Evolutionary conservation across 495 filamentous ascomycete species (phyloP), one percentile per base, ranked within the genome.

Genomic region (Thermochaetoides thermophila): DNA sequence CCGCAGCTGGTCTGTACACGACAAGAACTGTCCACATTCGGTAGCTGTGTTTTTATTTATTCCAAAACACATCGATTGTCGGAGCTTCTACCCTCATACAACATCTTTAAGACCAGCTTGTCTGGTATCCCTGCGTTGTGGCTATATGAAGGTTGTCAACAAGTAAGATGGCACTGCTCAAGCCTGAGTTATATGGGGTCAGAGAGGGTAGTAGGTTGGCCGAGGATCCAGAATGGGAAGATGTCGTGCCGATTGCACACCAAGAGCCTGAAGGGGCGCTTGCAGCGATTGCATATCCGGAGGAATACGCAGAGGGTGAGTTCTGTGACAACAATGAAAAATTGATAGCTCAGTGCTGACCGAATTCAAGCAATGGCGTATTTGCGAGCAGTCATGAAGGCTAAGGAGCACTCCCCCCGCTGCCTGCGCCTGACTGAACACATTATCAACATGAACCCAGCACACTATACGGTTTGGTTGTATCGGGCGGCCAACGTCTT

Each of bases 391-490:
- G 72, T 94, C 36, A 97, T 96, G 89, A 76, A 80, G 4, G 60
- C 60, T 12, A 81, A 92, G 52, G 89, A 97, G 55, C 68, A 80
- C 60, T 79, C 77, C 11, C 68, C 76, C 22, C 69, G 89, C 26
- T 82, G 74, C 19, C 59, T 97, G 16, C 62, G 63, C n/a, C 71
- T 97, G 29, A 96, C 89, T 2, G 74, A 82, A 42, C 72, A 86
- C 49, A 74, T 96, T 37, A 96, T 96, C 49, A 56, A 61, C 12
- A 72, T 94, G 70, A 97, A 97, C 55, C 83, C 89, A 5, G 84
- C 87, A 7, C 91, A 96, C 55, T 97, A 97, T 60, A 97, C 91
- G 5, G 84, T 96, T 35, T 97, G 89, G 89, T 75, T 97, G 24
- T 97, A 93, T 62, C 76, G 89, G 36, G 81, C 83, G 22, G 71